Evolutionary conservation across 78 protist species (phyloP).

Genomic region (Diacronema lutheri): DNA sequence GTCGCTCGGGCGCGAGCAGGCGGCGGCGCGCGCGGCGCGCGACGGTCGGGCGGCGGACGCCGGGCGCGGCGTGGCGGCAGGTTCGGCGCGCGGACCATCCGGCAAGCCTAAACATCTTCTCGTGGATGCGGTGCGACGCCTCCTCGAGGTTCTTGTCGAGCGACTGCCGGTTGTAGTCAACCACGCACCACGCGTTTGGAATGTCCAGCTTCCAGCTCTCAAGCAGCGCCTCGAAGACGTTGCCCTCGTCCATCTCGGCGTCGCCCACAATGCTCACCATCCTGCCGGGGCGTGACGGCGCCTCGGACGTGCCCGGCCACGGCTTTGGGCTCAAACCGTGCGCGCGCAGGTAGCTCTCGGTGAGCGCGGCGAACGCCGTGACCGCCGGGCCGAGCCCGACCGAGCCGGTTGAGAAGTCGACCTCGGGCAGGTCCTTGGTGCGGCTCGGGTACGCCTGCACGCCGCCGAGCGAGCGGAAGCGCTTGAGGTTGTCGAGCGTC

Average conservation of each 20-base stretch:
- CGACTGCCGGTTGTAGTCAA: conserved; percentile 1
- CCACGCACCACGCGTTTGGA: neutral
- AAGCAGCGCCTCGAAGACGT: neutral
- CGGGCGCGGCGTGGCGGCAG: too few species aligned
- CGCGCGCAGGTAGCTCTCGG: neutral
- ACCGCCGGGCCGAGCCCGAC: neutral
- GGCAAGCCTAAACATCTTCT: neutral
- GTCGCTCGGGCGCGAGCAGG: too few species aligned
- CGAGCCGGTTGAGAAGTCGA: neutral
- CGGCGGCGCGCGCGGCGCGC: too few species aligned
- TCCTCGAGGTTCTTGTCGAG: neutral
- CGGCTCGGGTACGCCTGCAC: neutral
- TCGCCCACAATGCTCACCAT: neutral
- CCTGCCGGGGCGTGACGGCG: neutral
- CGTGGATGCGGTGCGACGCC: neutral
- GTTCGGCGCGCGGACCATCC: too few species aligned
- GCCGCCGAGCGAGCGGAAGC: neutral
- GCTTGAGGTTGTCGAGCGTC: neutral
- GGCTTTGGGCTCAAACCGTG: neutral
- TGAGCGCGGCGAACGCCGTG: neutral
- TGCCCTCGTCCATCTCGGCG: neutral
- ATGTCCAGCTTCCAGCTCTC: neutral
- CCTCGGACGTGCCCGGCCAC: neutral
- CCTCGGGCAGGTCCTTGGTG: neutral
- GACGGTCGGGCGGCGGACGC: too few species aligned